phyloP scores from a whole-genome alignment of 345 rosid species.

The Sonneratia alba region DNA sequence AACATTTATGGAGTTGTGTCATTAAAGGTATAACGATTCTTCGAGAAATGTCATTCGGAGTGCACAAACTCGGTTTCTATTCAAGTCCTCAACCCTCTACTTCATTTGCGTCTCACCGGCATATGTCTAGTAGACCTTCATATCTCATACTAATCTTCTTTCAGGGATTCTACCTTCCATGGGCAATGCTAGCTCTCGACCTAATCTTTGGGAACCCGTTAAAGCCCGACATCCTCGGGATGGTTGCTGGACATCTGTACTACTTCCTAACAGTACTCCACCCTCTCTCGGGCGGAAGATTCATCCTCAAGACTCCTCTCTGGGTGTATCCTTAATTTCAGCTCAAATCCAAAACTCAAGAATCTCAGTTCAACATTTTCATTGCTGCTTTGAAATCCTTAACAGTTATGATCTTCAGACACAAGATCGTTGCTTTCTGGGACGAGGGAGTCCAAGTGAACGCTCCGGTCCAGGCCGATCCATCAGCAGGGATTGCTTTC shows the following conservation, averaged over 20 bases:
- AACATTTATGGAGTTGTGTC: conserved; percentile 46
- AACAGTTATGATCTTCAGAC: conserved; percentile 14
- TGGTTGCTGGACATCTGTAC: conserved; percentile 50
- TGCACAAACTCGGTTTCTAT: background rate
- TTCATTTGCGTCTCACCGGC: background rate
- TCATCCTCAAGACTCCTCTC: conserved; percentile 43
- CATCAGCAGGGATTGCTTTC: conserved; percentile 37
- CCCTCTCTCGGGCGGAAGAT: conserved; percentile 52
- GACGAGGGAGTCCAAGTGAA: conserved; percentile 39
- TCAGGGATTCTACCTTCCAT: conserved; percentile 61
- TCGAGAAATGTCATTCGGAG: background rate
- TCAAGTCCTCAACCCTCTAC: background rate
- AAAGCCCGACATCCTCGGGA: conserved; percentile 54
- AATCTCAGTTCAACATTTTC: background rate
- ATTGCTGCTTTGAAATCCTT: conserved; percentile 6
- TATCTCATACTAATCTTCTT: no score
- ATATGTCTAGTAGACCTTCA: no score
- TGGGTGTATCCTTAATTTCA: conserved; percentile 52
- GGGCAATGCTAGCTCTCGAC: conserved; percentile 58
- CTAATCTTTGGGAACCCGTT: conserved; percentile 41
- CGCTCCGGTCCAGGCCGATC: conserved; percentile 33
- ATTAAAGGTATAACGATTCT: conserved; percentile 32
- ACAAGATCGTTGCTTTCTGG: conserved; percentile 46
- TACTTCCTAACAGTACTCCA: conserved; percentile 58
- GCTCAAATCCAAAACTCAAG: background rate